phyloP scores from a whole-genome alignment of 2,329 filamentous ascomycete genomes.

The Pseudopithomyces chartarum region DNA sequence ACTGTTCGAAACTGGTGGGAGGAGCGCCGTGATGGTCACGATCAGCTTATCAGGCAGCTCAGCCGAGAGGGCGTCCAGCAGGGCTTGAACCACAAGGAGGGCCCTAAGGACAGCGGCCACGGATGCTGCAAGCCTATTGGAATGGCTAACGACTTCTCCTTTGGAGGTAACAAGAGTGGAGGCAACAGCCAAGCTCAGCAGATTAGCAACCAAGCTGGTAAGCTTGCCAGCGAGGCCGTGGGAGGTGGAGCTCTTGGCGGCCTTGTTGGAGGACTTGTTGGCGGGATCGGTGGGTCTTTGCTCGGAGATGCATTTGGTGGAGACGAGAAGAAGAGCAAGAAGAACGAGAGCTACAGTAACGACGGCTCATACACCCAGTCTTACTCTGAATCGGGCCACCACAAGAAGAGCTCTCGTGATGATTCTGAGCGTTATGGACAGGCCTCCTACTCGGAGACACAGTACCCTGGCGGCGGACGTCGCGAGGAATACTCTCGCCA shows the following conservation, averaged over 20 bases:
- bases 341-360: constrained; percentile 58
- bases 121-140: constrained; percentile 81
- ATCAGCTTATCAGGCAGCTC: constrained; percentile 74
- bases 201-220: constrained; percentile 49
- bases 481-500: constrained; percentile 66
- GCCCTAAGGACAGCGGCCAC: constrained; percentile 81
- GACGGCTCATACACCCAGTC: constrained; percentile 67
- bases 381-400: constrained; percentile 65
- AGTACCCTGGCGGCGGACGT: constrained; percentile 62
- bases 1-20: constrained; percentile 85
- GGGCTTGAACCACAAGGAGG: constrained; percentile 85
- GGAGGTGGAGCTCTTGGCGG: constrained; percentile 71
- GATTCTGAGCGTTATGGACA: constrained; percentile 62
- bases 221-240: constrained; percentile 63
- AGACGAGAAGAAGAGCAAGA: constrained; percentile 60
- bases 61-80: constrained; percentile 76
- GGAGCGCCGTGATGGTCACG: constrained; percentile 66
- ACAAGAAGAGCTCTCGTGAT: constrained; percentile 39
- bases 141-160: constrained; percentile 66
- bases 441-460: constrained; percentile 64
- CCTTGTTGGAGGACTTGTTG: constrained; percentile 71
- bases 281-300: constrained; percentile 62
- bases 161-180: constrained; percentile 51
- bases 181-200: constrained; percentile 37
- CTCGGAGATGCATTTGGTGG: constrained; percentile 65